Base-by-base conservation (phyloP, 2,329 filamentous ascomycete genomes). In the Lecanicillium sp. region DNA sequence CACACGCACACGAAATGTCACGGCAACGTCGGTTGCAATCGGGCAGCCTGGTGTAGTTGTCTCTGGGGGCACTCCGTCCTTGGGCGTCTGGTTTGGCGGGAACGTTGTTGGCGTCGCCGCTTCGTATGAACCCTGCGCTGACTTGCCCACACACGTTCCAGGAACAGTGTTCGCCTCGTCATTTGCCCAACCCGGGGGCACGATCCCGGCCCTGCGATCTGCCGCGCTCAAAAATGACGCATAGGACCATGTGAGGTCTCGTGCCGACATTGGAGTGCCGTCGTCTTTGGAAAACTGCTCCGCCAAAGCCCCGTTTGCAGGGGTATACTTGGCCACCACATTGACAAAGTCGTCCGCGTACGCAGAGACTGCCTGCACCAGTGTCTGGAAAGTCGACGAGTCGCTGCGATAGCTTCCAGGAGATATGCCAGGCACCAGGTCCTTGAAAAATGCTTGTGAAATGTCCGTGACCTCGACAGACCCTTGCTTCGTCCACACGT, bases 171-270 rank as follows among this genome's bases (percentile, higher is more conserved):
- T 68, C 3, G 65, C 65, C 5, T 62, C 51, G 32, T 58, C 45
- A 19, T 60, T 67, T 4, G 66, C 66, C 79, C 79, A 83, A 5
- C 74, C 70, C 1, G 68, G 61, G 2, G 79, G 77, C 8, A 79
- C 57, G 13, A 71, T 50, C 15, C 69, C 69, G 33, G 69, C 68
- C 33, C 79, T 72, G 28, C 79, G 72, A 30, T 69, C 69, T 17
- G 66, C 61, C n/a, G 74, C 73, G 1, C 80, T 81, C 33, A 87
- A 61, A 57, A 87, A 80, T 0, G 81, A 71, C 2, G 81, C 79
- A 47, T 85, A 86, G 1, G 80, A 84, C 82, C 82, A 87, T 3
- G 82, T 86, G 19, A 87, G 62, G 46, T 87, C 78, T 14, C 64
- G 60, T 1, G 82, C 83, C 2, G 79, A 84, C 4, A 81, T 60